Evolutionary conservation across 768 basidiomycete species (phyloP), one percentile per base, ranked within the genome.

Genomic region (Suillus ampliporus): DNA sequence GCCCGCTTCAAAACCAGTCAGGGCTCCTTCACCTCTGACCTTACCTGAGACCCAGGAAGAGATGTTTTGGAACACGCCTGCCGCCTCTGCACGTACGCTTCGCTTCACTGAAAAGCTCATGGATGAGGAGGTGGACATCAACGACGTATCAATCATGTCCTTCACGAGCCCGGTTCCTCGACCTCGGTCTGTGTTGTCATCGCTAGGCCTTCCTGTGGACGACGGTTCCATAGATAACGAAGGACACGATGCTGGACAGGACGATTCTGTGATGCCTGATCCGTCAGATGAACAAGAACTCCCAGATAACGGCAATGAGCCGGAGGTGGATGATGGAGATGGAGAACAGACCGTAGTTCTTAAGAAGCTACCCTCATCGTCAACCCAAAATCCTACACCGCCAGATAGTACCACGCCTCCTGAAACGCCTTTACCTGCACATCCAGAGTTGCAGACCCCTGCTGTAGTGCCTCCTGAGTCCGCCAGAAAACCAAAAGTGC

Each of bases 1-100:
- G 69, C 62, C 48, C 21, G 58, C 63, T 35, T 19, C 64, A n/a
- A 41, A 15, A 19, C 38, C 13, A 57, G 61, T 62, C 66, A 64
- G 61, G 43, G 61, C 69, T 26, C 71, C 64, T 52, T 64, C 69
- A 51, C 69, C 65, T 57, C 65, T 69, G 53, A 68, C 68, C 23
- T 65, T 17, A 34, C 56, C 58, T 53, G 78, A 74, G 69, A 78
- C 63, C 11, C 77, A 82, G 31, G 88, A 89, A 70, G 83, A 86
- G 41, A 80, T 79, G 46, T 87, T 89, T 69, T 90, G 89, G 87
- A 83, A 80, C 35, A 87, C 88, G 1, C 86, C 88, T 8, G 77
- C 74, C 40, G 82, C 82, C 3, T 69, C 74, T 4, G 83, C 81
- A 15, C 86, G 87, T 43, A 85, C 84, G 0, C 77, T 91, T 15